Evolutionary conservation across 108 stramenopile species (phyloP), one percentile per base, ranked within the genome.

Genomic region (Fragilaria radians): DNA sequence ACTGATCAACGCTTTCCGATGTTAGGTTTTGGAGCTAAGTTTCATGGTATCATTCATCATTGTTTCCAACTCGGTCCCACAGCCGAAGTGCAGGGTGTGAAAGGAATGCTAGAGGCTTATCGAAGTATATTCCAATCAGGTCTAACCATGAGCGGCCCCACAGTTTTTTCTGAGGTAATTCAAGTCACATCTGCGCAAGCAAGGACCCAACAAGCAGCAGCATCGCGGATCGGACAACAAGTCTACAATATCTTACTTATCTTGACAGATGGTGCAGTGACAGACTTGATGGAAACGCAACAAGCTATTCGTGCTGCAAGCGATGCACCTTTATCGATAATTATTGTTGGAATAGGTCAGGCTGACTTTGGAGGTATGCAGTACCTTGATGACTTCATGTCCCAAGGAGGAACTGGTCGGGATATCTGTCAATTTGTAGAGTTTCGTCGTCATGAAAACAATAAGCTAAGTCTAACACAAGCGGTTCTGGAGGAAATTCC

Each of bases 11-110:
- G 53, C 30, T 91, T 90, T 59, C 88, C 89, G 24, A 81, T 96
- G 0, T 81, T 30, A 52, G 95, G 96, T 0, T 96, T 96, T 68
- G 96, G 96, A 24, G 94, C 91, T 5, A 94, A 92, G 74, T 82
- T 79, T 54, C 83, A 68, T 52, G 87, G 88, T 28, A 62, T 73
- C 18, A 78, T 87, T 28, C 52, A 80, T 28, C 89, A 91, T 50
- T 87, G 85, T 52, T 91, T 91, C 67, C 85, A 85, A 66, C 67
- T 84, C 24, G 85, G 85, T 2, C 25, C 32, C 3, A 23, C 28
- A 0, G 34, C 74, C 14, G 83, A 91, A 62, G 74, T 85, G 24
- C 59, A 67, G 27, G 89, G 91, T 2, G 71, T 93, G 21, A 30
- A 34, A 19, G 91, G 89, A 5, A 78, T 94, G 9, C 32, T 96